A percentile compares a stretch with the other conserved stretches of the same genome.
Evolutionary conservation across 2,329 filamentous ascomycete genomes (phyloP).

Genomic region (Trichophyton benhamiae): DNA sequence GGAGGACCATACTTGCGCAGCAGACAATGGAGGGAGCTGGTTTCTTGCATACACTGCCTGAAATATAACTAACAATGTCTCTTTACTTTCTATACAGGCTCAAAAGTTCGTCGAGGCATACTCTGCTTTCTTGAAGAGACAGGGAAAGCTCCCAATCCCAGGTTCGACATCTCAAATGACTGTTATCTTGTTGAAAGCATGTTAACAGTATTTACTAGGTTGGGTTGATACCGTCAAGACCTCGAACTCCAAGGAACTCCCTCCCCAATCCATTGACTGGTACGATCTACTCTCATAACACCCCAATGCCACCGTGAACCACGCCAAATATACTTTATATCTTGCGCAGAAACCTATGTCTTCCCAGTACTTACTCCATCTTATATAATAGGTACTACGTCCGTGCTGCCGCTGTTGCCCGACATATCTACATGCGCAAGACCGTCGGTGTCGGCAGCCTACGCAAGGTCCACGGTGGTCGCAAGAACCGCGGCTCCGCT

Average conservation of each 20-base stretch:
- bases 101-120: constrained; percentile 58
- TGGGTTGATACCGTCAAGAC: constrained; percentile 99
- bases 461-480: constrained; percentile 87
- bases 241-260: constrained; percentile 89
- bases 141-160: constrained; percentile 58
- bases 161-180: constrained; percentile 36
- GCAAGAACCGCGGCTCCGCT: constrained; percentile 90
- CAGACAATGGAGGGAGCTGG: background rate
- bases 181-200: constrained; percentile 7
- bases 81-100: constrained; percentile 34
- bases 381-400: constrained; percentile 48
- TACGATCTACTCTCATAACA: constrained; percentile 38
- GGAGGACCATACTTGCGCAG: background rate
- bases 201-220: constrained; percentile 41
- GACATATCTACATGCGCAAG: constrained; percentile 99
- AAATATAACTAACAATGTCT: background rate
- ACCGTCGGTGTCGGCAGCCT: constrained; percentile 97
- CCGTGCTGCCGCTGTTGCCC: constrained; percentile 87
- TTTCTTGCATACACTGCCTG: background rate
- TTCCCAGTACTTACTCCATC: background rate
- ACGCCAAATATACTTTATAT: background rate
- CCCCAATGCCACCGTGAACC: background rate
- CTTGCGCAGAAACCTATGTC: background rate
- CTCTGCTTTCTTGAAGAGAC: constrained; percentile 58
- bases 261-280: constrained; percentile 97